Evolutionary conservation across 2,329 filamentous ascomycete species (phyloP).

Genomic region (Trichoderma polysporum): DNA sequence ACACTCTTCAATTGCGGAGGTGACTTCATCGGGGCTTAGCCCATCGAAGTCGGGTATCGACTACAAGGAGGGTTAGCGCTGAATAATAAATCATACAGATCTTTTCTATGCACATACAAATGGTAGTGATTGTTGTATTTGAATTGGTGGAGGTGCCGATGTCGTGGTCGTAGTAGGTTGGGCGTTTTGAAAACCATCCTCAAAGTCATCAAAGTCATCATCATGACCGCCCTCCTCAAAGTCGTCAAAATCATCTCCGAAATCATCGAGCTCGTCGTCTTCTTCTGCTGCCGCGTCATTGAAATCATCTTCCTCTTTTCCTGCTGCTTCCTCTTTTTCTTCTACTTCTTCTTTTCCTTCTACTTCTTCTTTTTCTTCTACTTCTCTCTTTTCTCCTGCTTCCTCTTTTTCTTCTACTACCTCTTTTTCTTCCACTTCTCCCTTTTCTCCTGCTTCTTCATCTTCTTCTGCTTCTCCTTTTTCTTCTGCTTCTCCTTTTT

Average conservation of each 20-base stretch:
- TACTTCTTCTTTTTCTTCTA: not conserved
- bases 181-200: constrained; percentile 66
- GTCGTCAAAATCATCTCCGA: constrained; percentile 62
- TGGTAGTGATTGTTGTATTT: constrained; percentile 41
- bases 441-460: constrained; percentile 27
- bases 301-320: not conserved
- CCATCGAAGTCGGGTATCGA: constrained; percentile 67
- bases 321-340: constrained; percentile 27
- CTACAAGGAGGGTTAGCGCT: constrained; percentile 38
- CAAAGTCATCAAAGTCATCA: constrained; percentile 67
- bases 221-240: constrained; percentile 59
- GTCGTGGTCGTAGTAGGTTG: constrained; percentile 31
- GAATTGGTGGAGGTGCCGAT: constrained; percentile 33
- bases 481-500: too few species aligned
- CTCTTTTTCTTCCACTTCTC: too few species aligned
- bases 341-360: constrained; percentile 30
- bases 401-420: not conserved
- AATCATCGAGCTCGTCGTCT: constrained; percentile 47
- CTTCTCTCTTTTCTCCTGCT: too few species aligned
- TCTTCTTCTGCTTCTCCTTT: constrained; percentile 33
- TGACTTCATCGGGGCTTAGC: constrained; percentile 60
- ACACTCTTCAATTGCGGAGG: constrained; percentile 62
- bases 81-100: not conserved
- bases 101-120: constrained; percentile 38
- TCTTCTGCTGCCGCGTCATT: too few species aligned